Conservation (phyloP, 2,329 filamentous ascomycete species). For the Zymoseptoria ardabiliae region DNA sequence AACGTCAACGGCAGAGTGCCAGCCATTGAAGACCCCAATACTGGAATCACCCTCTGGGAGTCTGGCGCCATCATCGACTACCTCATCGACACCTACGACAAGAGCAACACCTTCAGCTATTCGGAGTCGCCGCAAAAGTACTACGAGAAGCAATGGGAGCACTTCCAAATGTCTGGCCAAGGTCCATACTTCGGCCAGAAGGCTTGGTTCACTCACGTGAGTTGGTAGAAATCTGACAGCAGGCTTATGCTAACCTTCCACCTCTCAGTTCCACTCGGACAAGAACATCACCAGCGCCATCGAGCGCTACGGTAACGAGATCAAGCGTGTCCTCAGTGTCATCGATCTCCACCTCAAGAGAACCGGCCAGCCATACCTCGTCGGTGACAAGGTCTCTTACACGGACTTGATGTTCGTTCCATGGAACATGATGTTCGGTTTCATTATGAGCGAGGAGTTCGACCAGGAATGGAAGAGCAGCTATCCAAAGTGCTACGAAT, state of each 20-base stretch:
- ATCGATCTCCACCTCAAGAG: constrained; percentile 34
- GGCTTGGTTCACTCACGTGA: constrained; percentile 37
- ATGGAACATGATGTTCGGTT: constrained; percentile 25
- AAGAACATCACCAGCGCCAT: constrained; percentile 34
- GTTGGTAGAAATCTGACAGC: too few species aligned
- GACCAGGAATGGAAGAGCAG: constrained; percentile 20
- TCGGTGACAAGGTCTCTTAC: constrained; percentile 37
- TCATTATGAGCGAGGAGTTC: constrained; percentile 16
- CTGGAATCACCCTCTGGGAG: constrained; percentile 34
- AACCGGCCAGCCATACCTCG: constrained; percentile 32
- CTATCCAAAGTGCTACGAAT: constrained; percentile 21
- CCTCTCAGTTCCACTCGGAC: constrained; percentile 20
- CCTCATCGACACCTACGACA: constrained; percentile 28
- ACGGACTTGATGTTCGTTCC: constrained; percentile 36
- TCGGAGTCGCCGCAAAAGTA: constrained; percentile 18
- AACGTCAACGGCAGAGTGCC: constrained; percentile 39
- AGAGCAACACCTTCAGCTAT: constrained; percentile 22
- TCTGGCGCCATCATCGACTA: constrained; percentile 25
- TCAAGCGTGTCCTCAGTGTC: constrained; percentile 39
- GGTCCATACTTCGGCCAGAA: constrained; percentile 38
- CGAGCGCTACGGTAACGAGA: constrained; percentile 40
- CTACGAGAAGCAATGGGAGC: constrained; percentile 24
- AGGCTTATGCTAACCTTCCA: not conserved
- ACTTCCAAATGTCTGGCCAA: constrained; percentile 27
- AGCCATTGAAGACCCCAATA: constrained; percentile 41